Percentiles rank a stretch among this genome's conserved stretches.
phyloP scores from a whole-genome alignment of 495 filamentous ascomycete species.

The Penicillium arizonense region DNA sequence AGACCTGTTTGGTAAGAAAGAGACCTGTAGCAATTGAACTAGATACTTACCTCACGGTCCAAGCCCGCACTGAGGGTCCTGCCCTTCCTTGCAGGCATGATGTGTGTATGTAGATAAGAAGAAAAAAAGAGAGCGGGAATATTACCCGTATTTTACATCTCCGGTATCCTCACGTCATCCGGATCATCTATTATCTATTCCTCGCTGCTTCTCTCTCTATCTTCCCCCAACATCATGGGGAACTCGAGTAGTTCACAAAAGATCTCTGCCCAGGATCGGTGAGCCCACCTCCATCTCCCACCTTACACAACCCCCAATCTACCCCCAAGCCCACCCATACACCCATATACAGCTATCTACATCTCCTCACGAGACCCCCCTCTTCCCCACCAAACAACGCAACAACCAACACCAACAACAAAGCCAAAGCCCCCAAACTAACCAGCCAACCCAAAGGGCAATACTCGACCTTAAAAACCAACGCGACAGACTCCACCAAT shows the following conservation, averaged over 20 bases:
- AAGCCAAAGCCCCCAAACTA: slow-evolving; percentile 2
- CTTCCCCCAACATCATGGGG: slow-evolving; percentile 52
- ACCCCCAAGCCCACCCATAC: no score
- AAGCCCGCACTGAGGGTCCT: slow-evolving; percentile 53
- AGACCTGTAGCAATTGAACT: neutral
- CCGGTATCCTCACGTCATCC: slow-evolving; percentile 26
- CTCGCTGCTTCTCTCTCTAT: no score
- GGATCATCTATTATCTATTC: neutral
- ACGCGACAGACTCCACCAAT: slow-evolving; percentile 93
- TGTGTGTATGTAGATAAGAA: slow-evolving; percentile 16
- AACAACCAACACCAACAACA: neutral
- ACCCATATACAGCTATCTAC: neutral
- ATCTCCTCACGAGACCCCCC: slow-evolving; percentile 26
- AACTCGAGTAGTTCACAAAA: slow-evolving; percentile 64
- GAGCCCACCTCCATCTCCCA: slow-evolving; percentile 6
- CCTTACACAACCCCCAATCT: neutral
- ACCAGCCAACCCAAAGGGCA: slow-evolving; percentile 51
- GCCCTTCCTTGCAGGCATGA: slow-evolving; percentile 36
- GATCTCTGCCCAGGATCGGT: slow-evolving; percentile 73
- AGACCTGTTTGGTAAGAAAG: slow-evolving; percentile 47
- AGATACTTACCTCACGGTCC: slow-evolving; percentile 51
- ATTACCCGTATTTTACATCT: slow-evolving; percentile 21
- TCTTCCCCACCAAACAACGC: slow-evolving; percentile 1
- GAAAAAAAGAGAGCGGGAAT: slow-evolving; percentile 23
- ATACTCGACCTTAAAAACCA: slow-evolving; percentile 97